phyloP scores from a whole-genome alignment of 2,329 filamentous ascomycete genomes.

The Hypoxylon sp. region DNA sequence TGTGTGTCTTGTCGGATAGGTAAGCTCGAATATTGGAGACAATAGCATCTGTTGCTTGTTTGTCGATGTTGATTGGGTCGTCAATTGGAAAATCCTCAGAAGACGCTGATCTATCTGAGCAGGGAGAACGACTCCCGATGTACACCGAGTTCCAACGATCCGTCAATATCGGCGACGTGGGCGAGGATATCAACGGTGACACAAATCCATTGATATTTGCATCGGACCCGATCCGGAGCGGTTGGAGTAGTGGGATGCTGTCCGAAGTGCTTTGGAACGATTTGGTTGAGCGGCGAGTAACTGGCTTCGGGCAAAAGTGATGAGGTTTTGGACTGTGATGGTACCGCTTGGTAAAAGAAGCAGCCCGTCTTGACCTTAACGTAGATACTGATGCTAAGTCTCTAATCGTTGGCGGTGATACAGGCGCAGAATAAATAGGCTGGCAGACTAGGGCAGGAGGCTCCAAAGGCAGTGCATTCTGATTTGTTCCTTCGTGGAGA shows the following conservation, averaged over 20 bases:
- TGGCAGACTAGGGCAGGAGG: constrained; percentile 24
- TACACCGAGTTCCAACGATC: constrained; percentile 27
- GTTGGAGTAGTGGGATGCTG: constrained; percentile 22
- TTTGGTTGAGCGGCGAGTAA: constrained; percentile 14
- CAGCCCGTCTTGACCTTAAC: constrained; percentile 16
- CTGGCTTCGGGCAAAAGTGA: constrained; percentile 26
- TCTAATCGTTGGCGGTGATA: constrained; percentile 6
- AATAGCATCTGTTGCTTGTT: constrained; percentile 38
- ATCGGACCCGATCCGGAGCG: constrained; percentile 1
- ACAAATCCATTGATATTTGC: constrained; percentile 1
- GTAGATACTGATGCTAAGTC: neutral
- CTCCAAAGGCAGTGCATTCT: constrained; percentile 18
- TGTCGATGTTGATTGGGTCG: constrained; percentile 19
- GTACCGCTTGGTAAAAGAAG: constrained; percentile 11
- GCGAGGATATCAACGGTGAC: constrained; percentile 14
- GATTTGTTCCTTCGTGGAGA: constrained; percentile 14
- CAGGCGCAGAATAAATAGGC: neutral
- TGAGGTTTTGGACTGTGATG: constrained; percentile 17
- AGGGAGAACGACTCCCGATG: constrained; percentile 15
- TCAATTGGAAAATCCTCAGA: constrained; percentile 9
- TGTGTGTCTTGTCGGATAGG: constrained; percentile 37
- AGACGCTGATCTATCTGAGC: constrained; percentile 4
- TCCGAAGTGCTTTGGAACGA: constrained; percentile 21
- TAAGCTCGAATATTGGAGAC: constrained; percentile 40
- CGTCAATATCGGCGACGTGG: constrained; percentile 20